These are phyloP conservation scores for Colletotrichum acutatum DNA, from an alignment of 2,329 filamentous ascomycete species.

Conservation along the genomic window DNA sequence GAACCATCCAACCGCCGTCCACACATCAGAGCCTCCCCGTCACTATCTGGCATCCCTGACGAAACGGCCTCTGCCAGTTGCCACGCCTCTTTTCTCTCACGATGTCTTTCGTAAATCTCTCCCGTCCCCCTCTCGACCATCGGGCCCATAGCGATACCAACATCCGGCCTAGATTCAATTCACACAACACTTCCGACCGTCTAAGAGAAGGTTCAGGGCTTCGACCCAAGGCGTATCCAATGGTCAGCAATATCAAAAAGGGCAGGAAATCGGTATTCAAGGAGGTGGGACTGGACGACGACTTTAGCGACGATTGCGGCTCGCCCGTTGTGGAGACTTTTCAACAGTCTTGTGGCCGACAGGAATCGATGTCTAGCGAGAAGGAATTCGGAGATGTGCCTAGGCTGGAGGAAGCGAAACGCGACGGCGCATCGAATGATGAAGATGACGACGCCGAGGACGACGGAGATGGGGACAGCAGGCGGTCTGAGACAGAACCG, in stretches of 20 bases:
- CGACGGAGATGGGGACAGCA: constrained; percentile 27
- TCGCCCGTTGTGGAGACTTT: background rate
- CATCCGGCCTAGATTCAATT: constrained; percentile 61
- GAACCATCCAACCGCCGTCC: constrained; percentile 11
- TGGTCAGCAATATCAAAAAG: constrained; percentile 58
- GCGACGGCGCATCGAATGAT: constrained; percentile 29
- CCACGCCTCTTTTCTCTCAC: constrained; percentile 12
- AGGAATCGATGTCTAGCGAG: constrained; percentile 39
- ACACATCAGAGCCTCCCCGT: constrained; percentile 17
- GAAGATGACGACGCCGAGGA: constrained; percentile 4
- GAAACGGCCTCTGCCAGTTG: background rate
- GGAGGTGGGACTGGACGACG: constrained; percentile 59
- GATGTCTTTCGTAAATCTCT: constrained; percentile 34
- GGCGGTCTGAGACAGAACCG: constrained; percentile 33
- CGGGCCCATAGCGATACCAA: constrained; percentile 35
- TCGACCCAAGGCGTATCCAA: constrained; percentile 50
- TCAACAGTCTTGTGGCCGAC: constrained; percentile 28
- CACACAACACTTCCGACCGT: constrained; percentile 61
- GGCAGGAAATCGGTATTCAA: constrained; percentile 63
- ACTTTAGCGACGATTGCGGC: constrained; percentile 39
- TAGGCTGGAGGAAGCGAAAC: constrained; percentile 32
- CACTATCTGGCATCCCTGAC: constrained; percentile 13
- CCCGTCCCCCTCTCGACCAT: constrained; percentile 29
- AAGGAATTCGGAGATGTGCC: constrained; percentile 46
- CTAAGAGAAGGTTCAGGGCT: constrained; percentile 59